A percentile compares a stretch with the other conserved stretches of the same genome.
These are phyloP conservation scores for Lachnellula occidentalis DNA, from an alignment of 2,329 filamentous ascomycete genomes.

Conservation along the genomic window DNA sequence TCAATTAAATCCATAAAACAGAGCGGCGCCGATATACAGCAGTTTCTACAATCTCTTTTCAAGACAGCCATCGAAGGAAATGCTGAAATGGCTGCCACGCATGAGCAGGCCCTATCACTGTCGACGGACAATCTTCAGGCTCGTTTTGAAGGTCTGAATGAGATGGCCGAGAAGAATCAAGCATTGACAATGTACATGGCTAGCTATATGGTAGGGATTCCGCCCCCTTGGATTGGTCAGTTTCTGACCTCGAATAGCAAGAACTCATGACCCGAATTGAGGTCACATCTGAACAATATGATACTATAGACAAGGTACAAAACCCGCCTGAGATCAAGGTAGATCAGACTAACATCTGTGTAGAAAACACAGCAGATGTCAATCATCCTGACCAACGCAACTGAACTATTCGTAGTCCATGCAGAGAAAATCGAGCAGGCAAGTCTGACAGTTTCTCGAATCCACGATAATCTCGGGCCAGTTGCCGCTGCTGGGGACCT, in stretches of 20 bases:
- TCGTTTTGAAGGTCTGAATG: slow-evolving; percentile 18
- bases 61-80: slow-evolving; percentile 19
- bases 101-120: slow-evolving; percentile 23
- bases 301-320: slow-evolving; percentile 21
- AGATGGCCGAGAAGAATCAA: slow-evolving; percentile 19
- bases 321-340: too few species aligned
- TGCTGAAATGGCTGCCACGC: slow-evolving; percentile 26
- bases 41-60: slow-evolving; percentile 13
- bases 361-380: slow-evolving; percentile 22
- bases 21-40: slow-evolving; percentile 14
- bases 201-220: slow-evolving; percentile 16
- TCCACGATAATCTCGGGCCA: slow-evolving; percentile 23
- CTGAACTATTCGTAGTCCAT: slow-evolving; percentile 22
- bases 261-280: slow-evolving; percentile 18
- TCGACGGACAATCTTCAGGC: slow-evolving; percentile 17
- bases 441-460: slow-evolving; percentile 15
- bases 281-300: slow-evolving; percentile 19
- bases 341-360: background rate
- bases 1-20: slow-evolving; percentile 12
- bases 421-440: slow-evolving; percentile 22
- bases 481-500: slow-evolving; percentile 13
- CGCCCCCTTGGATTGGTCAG: background rate
- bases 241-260: slow-evolving; percentile 9
- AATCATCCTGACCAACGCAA: slow-evolving; percentile 20
- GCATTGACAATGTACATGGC: slow-evolving; percentile 14